Evolutionary conservation across 805 yeast genomes (phyloP).

Genomic region (Lachancea fermentati): DNA sequence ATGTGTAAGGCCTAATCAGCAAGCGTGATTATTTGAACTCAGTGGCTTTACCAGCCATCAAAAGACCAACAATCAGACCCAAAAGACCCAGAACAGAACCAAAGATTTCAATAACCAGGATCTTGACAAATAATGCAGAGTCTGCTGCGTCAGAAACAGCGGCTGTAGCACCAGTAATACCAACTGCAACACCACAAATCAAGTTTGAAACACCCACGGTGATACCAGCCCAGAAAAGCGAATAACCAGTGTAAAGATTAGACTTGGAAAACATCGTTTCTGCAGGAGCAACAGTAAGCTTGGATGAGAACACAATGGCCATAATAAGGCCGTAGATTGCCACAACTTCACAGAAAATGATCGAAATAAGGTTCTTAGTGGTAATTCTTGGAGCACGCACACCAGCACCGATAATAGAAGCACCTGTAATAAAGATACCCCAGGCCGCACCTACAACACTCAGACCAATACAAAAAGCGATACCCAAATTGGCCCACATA

Average conservation of each 20-base stretch:
- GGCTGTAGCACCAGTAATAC: conserved; percentile 97
- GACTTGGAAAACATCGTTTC: conserved; percentile 64
- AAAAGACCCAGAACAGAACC: conserved; percentile 94
- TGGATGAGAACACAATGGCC: conserved; percentile 94
- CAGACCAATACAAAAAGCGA: conserved; percentile 84
- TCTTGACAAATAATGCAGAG: conserved; percentile 88
- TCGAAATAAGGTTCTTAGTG: conserved; percentile 91
- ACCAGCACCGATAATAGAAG: conserved; percentile 95
- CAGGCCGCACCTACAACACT: conserved; percentile 98
- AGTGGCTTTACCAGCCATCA: conserved; percentile 93
- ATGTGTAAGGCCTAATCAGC: not conserved
- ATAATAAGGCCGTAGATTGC: conserved; percentile 97
- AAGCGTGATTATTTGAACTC: conserved; percentile 56
- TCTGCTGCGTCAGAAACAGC: conserved; percentile 98
- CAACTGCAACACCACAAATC: conserved; percentile 96
- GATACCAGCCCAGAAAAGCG: conserved; percentile 96
- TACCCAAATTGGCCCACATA: conserved; percentile 94
- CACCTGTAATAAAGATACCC: conserved; percentile 96
- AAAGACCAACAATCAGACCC: conserved; percentile 92
- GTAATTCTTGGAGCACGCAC: conserved; percentile 96
- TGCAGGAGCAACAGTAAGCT: conserved; percentile 64
- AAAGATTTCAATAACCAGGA: conserved; percentile 93
- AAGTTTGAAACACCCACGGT: conserved; percentile 92
- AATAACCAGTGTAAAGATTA: conserved; percentile 89
- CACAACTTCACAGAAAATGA: conserved; percentile 98